Base-by-base conservation (phyloP, 2,329 filamentous ascomycete species). In the Aspergillus sp. region DNA sequence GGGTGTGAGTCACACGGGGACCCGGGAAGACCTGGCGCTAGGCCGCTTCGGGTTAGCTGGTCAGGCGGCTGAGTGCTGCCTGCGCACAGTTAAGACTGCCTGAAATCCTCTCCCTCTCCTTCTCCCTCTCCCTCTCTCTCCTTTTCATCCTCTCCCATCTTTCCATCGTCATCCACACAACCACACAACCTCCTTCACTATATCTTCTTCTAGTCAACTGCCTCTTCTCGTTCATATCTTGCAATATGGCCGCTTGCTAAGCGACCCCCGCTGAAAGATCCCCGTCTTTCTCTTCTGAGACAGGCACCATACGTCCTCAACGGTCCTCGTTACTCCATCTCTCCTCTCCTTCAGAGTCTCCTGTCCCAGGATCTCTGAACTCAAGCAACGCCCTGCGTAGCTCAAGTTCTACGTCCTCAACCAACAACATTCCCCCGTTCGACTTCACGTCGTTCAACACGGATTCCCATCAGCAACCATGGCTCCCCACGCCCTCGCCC, bases 381-480 rank as follows among this genome's bases (percentile, higher is more conserved):
- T 58, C 54, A 24, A 52, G 58, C 57, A 52, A 46, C 56, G 55
- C 58, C 44, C 51, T 53, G 54, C 51, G 56, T 61, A 57, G 60
- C 61, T 55, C 56, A 51, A 60, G 56, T 63, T n/a, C n/a, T n/a
- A n/a, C n/a, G n/a, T 60, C 60, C 47, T 40, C 47, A 40, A 40
- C 40, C 16, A 46, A 45, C 50, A 56, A 45, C 38, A 55, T 58
- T 53, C 35, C 48, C 38, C 44, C 59, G 53, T 55, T 58, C 60
- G 59, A 64, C 61, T 35, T 57, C 31, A 55, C 53, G 59, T 64
- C 64, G 58, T 65, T 64, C 64, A 64, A 49, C 56, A 67, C 64
- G 64, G 63, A 67, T 65, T 52, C 56, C 48, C 52, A 52, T 44
- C 61, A 62, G 60, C 55, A 62, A 64, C 15, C 51, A 67, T 67